Conservation (phyloP, 305 asterid genomes). For the Salvia sclarea region DNA sequence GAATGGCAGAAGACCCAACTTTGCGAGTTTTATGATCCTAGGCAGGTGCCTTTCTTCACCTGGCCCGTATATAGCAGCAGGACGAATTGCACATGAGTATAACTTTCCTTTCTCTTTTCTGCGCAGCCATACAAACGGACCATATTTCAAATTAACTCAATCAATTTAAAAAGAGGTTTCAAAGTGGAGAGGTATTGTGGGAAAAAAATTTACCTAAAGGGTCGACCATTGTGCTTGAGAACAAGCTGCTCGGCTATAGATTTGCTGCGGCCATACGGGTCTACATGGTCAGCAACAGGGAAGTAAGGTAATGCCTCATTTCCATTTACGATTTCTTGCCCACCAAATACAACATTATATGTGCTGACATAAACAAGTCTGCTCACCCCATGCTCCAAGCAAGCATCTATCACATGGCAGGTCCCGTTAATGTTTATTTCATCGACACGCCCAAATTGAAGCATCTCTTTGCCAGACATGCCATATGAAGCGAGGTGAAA, state of each 20-base stretch:
- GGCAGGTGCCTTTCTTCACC: constrained; percentile 98
- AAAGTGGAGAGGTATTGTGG: background rate
- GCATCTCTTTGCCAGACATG: constrained; percentile 98
- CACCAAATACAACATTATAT: constrained; percentile 82
- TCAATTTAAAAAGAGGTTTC: background rate
- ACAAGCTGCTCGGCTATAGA: constrained; percentile 90
- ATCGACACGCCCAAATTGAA: constrained; percentile 77
- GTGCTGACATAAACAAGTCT: constrained; percentile 95
- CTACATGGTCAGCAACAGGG: constrained; percentile 82
- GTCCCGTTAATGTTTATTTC: constrained; percentile 84
- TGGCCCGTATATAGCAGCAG: constrained; percentile 97
- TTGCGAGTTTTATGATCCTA: constrained; percentile 70
- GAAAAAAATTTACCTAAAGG: constrained; percentile 60
- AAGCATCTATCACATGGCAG: constrained; percentile 77
- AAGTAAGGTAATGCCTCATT: constrained; percentile 81
- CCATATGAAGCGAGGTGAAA: constrained; percentile 98
- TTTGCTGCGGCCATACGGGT: constrained; percentile 90
- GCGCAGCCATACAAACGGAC: constrained; percentile 33
- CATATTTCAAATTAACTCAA: constrained; percentile 12
- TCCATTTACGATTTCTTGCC: constrained; percentile 85
- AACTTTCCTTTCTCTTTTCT: constrained; percentile 64
- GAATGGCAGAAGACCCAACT: constrained; percentile 80
- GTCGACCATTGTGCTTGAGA: constrained; percentile 72
- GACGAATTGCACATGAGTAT: constrained; percentile 89
- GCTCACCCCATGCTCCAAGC: constrained; percentile 62